phyloP scores from a whole-genome alignment of 768 basidiomycete genomes.

The Boletus bicolor region DNA sequence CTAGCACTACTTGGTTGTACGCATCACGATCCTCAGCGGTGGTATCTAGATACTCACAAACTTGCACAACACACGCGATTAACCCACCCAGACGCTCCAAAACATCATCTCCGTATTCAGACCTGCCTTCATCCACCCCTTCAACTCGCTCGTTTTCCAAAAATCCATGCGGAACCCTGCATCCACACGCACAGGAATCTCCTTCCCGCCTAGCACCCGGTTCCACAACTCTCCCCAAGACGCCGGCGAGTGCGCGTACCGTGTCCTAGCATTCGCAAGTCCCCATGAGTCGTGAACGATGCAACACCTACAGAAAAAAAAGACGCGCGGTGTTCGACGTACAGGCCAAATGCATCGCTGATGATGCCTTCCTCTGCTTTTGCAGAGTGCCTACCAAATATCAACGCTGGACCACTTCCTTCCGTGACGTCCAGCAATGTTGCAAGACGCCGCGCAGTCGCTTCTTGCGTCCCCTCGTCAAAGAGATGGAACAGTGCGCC shows the following conservation, averaged over 20 bases:
- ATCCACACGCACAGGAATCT: neutral
- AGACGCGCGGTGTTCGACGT: neutral
- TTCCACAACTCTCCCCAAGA: constrained; percentile 4
- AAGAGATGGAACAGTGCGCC: neutral
- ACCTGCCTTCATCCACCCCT: neutral
- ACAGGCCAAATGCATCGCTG: neutral
- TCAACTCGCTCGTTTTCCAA: neutral
- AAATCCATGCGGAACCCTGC: neutral
- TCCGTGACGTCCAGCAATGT: neutral
- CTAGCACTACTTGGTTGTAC: no score
- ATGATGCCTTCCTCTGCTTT: neutral
- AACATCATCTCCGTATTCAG: neutral
- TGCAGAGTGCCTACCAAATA: neutral
- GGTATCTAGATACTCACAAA: neutral
- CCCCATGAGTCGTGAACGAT: neutral
- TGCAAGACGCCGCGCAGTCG: neutral
- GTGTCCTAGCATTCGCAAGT: neutral
- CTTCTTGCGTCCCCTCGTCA: neutral
- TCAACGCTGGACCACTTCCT: neutral
- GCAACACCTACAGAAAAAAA: no score
- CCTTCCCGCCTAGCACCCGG: neutral
- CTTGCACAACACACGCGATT: neutral
- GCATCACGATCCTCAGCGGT: no score
- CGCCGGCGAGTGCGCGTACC: constrained; percentile 8
- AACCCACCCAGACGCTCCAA: constrained; percentile 8